phyloP scores from a whole-genome alignment of 352 stramenopile genomes.

The Pythium scleroteichum region DNA sequence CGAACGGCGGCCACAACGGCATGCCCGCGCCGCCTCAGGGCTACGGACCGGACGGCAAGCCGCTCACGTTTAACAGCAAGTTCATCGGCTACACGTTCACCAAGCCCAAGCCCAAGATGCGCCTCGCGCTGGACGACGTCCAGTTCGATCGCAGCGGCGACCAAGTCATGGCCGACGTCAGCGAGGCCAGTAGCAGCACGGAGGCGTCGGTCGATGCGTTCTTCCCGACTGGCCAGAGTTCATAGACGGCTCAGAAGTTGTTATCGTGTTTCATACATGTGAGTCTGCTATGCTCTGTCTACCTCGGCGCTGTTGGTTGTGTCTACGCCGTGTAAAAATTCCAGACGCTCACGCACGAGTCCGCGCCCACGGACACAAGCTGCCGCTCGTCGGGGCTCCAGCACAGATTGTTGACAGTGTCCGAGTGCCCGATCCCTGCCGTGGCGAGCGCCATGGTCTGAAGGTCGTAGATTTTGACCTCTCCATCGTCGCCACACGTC shows the following conservation, averaged over 20 bases:
- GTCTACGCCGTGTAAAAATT: slow-evolving; percentile 76
- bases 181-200: background rate
- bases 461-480: slow-evolving; percentile 82
- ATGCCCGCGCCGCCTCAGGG: slow-evolving; percentile 31
- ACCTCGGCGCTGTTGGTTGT: background rate
- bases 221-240: slow-evolving; percentile 6
- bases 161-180: slow-evolving; percentile 28
- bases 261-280: background rate
- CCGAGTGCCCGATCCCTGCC: slow-evolving; percentile 61
- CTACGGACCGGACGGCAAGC: slow-evolving; percentile 72
- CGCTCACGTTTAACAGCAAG: slow-evolving; percentile 87
- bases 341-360: slow-evolving; percentile 91
- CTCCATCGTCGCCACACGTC: slow-evolving; percentile 75
- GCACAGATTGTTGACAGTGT: slow-evolving; percentile 63
- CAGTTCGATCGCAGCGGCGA: slow-evolving; percentile 51
- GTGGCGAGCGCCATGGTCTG: slow-evolving; percentile 49
- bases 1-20: slow-evolving; percentile 37
- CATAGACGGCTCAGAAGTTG: background rate
- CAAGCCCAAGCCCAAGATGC: slow-evolving; percentile 81
- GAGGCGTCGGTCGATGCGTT: background rate
- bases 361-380: slow-evolving; percentile 86
- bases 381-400: slow-evolving; percentile 93
- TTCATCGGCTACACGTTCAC: slow-evolving; percentile 92
- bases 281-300: too few relatives aligned
- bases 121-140: slow-evolving; percentile 74